These are phyloP conservation scores for Paramecium pentaurelia DNA, from an alignment of 73 alveolate genomes.

Conservation along the genomic window DNA sequence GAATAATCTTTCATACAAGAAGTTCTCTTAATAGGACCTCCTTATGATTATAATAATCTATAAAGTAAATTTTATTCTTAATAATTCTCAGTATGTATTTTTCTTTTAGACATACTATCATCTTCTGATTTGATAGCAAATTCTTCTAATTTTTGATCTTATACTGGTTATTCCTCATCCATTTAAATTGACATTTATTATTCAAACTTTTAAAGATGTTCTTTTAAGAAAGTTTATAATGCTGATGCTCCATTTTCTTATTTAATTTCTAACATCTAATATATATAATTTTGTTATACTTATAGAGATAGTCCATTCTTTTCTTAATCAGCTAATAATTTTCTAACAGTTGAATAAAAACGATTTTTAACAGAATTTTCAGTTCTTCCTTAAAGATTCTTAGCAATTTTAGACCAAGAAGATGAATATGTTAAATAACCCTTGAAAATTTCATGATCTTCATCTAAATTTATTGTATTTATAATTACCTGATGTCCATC, in stretches of 20 bases:
- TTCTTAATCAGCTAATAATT: constrained; percentile 57
- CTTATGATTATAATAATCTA: neutral
- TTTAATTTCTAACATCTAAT: neutral
- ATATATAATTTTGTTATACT: neutral
- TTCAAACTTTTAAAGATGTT: neutral
- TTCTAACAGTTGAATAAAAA: constrained; percentile 56
- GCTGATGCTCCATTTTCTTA: constrained; percentile 26
- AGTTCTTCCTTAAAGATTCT: constrained; percentile 56
- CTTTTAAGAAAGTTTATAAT: neutral
- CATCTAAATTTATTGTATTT: neutral
- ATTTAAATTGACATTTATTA: neutral
- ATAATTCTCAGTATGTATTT: neutral
- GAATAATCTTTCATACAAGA: constrained; percentile 39
- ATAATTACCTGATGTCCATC: constrained; percentile 71
- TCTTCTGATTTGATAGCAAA: neutral
- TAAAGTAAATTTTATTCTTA: neutral
- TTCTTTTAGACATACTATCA: neutral
- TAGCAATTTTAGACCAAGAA: constrained; percentile 55
- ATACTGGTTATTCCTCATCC: neutral
- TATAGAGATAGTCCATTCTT: constrained; percentile 10
- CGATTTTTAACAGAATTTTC: constrained; percentile 62
- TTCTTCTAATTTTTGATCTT: neutral
- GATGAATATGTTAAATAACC: constrained; percentile 37
- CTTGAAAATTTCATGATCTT: constrained; percentile 48
- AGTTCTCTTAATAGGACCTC: constrained; percentile 33